Evolutionary conservation across 2,329 filamentous ascomycete genomes (phyloP), one percentile per base, ranked within the genome.

Genomic region (Fusarium secorum): DNA sequence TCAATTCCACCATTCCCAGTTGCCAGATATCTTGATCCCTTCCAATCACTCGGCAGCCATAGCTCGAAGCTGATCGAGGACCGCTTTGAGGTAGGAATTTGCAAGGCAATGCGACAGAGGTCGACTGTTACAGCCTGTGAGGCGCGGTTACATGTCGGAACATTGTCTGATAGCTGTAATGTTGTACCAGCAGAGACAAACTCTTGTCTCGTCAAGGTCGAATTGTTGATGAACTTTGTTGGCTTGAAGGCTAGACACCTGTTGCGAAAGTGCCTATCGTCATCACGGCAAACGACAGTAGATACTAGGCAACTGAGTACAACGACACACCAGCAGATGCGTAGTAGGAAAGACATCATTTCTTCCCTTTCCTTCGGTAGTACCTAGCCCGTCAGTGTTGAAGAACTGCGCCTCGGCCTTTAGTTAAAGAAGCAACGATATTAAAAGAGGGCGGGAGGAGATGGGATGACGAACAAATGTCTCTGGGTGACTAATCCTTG

Each of bases 1-100:
- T 80, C 81, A 17, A 85, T 74, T 5, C 85, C 85, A 1, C 84
- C 84, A 54, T 86, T 86, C 0, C 85, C 85, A 0, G 83, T 85
- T 26, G 81, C 83, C 44, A 86, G 53, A 48, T 85, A 85, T 6
- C 83, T 81, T 1, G 24, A 11, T 4, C 80, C 83, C 2, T 79
- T 82, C 77, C 85, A 86, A 15, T 81, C 74, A 11, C 78, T 78
- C 0, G 85, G 85, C 22, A 86, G 74, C 84, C 84, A 86, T 4
- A 83, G 76, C 67, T 86, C 85, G 3, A 74, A 64, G 35, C 68
- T 65, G 24, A 84, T 75, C 8, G 77, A 81, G 35, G 66, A 71
- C 4, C 58, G 45, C 5, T 56, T 48, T 1, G 67, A 64, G 1
- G 68, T 71, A 2, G 68, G 68, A 9, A 71, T 57, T 2, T 71